Conservation (phyloP, 2,329 filamentous ascomycete genomes). For the Neoascochyta sp. region DNA sequence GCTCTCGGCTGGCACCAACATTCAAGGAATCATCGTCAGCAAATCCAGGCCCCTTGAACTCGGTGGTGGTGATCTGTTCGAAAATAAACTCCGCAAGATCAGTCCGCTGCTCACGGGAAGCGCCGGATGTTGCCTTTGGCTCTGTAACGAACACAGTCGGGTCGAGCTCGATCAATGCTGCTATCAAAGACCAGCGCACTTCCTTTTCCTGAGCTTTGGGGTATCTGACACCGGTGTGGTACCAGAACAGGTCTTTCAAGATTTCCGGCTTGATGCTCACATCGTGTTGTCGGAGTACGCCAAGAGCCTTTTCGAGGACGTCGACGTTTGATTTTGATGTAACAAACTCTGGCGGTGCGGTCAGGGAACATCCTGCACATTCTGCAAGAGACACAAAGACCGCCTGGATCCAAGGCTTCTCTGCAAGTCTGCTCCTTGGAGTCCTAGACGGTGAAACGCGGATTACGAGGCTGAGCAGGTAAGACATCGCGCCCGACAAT, state of each 20-base stretch:
- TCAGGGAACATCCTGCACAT: constrained; percentile 31
- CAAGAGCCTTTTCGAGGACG: constrained; percentile 24
- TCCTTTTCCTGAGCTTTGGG: constrained; percentile 15
- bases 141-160: constrained; percentile 30
- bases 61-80: constrained; percentile 22
- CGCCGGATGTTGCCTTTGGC: constrained; percentile 10
- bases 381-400: constrained; percentile 38
- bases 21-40: constrained; percentile 3
- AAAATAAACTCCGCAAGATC: constrained; percentile 31
- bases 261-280: constrained; percentile 26
- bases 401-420: constrained; percentile 45
- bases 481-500: constrained; percentile 26
- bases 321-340: constrained; percentile 17
- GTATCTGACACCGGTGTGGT: constrained; percentile 32
- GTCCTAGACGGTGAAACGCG: constrained; percentile 41
- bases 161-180: constrained; percentile 33
- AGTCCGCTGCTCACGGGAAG: constrained; percentile 10
- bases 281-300: constrained; percentile 21
- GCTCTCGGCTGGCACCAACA: neutral
- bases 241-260: constrained; percentile 34
- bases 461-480: constrained; percentile 42
- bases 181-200: constrained; percentile 31
- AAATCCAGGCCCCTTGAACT: constrained; percentile 11
- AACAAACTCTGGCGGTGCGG: constrained; percentile 18
- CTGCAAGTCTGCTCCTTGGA: constrained; percentile 38